Evolutionary conservation across 2,329 filamentous ascomycete genomes (phyloP).

Genomic region (Apiospora hydei): DNA sequence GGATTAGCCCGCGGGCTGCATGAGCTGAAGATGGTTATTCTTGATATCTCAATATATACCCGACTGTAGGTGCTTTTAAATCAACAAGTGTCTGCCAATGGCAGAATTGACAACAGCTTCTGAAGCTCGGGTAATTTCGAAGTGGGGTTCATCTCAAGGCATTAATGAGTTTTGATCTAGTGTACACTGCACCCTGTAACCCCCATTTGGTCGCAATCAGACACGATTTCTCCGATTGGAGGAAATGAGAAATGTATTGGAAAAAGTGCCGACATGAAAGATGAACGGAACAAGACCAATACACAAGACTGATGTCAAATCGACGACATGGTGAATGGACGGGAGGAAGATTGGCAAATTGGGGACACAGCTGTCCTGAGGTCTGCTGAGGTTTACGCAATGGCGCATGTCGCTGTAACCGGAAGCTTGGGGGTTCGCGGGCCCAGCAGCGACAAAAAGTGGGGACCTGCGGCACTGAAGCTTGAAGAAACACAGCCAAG

Average conservation of each 20-base stretch:
- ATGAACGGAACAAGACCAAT: neutral
- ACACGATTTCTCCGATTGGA: neutral
- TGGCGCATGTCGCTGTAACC: slow-evolving; percentile 14
- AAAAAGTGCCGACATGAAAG: neutral
- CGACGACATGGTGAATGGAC: neutral
- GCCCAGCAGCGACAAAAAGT: neutral
- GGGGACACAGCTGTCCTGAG: neutral
- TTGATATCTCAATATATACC: neutral
- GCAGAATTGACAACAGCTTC: neutral
- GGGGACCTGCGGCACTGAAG: slow-evolving; percentile 1
- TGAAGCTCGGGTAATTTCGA: neutral
- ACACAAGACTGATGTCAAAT: neutral
- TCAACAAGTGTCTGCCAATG: neutral
- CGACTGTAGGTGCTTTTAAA: neutral
- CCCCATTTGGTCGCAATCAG: neutral
- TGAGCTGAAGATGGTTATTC: neutral
- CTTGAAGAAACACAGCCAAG: slow-evolving; percentile 10
- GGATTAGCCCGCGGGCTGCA: neutral
- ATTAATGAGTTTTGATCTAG: neutral
- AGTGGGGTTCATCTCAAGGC: neutral
- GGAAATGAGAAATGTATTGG: neutral
- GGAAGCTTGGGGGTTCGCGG: slow-evolving; percentile 9
- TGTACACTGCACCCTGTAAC: neutral
- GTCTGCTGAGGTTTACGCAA: neutral
- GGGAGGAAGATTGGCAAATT: neutral